Evolutionary conservation across 495 filamentous ascomycete species (phyloP).

Genomic region (Aspergillus heteromorphus): DNA sequence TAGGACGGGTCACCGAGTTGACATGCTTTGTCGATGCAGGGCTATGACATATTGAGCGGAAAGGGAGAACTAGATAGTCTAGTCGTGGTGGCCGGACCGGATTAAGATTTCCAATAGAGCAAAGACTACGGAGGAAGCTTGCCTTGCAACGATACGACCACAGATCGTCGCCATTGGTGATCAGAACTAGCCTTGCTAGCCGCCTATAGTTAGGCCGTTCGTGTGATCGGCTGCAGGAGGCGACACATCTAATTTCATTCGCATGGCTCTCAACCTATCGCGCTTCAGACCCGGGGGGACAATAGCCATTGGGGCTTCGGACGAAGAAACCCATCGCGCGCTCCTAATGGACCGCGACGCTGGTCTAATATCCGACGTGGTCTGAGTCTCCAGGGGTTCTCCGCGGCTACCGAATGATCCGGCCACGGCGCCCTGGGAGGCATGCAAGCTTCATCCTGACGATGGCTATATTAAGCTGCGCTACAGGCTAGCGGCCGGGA

Average conservation of each 20-base stretch:
- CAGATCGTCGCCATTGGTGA: slow-evolving; percentile 10
- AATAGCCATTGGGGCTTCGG: slow-evolving; percentile 9
- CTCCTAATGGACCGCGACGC: slow-evolving; percentile 7
- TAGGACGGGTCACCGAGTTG: neutral
- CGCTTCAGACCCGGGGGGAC: slow-evolving; percentile 4
- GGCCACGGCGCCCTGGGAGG: neutral
- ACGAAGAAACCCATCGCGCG: slow-evolving; percentile 1
- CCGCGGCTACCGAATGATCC: neutral
- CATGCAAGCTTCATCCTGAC: neutral
- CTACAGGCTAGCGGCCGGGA: neutral
- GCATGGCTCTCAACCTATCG: slow-evolving; percentile 7
- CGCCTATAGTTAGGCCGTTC: slow-evolving; percentile 11
- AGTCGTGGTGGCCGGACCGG: neutral
- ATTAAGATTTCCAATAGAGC: slow-evolving; percentile 1
- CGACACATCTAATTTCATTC: slow-evolving; percentile 17
- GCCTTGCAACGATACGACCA: slow-evolving; percentile 3
- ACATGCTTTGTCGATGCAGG: neutral
- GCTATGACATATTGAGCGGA: slow-evolving; percentile 1
- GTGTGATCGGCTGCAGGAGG: slow-evolving; percentile 16
- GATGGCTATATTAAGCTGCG: neutral
- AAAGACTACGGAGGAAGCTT: neutral
- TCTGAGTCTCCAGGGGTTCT: slow-evolving; percentile 10
- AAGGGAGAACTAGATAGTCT: neutral
- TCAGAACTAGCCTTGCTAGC: slow-evolving; percentile 10
- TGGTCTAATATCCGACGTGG: slow-evolving; percentile 2